Conservation (phyloP, 495 filamentous ascomycete species). For the Xylaria curta region DNA sequence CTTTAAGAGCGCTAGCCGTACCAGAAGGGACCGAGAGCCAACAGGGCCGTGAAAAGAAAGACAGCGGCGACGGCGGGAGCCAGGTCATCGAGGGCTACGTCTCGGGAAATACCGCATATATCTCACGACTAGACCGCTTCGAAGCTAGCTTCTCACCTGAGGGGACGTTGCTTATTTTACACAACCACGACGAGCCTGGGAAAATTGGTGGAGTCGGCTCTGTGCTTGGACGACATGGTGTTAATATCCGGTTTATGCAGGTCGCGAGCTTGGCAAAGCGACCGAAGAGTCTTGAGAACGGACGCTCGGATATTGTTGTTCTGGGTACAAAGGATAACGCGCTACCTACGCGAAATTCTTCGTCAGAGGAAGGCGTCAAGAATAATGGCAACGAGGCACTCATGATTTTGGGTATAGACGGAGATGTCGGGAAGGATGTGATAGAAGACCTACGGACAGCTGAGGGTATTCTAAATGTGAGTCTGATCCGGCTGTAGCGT, state of each 20-base stretch:
- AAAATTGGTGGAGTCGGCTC: constrained; percentile 75
- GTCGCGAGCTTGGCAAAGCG: constrained; percentile 60
- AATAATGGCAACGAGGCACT: constrained; percentile 59
- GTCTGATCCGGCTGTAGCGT: constrained; percentile 58
- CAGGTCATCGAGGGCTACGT: constrained; percentile 73
- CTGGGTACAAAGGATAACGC: constrained; percentile 25
- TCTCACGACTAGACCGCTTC: constrained; percentile 70
- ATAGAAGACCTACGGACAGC: constrained; percentile 58
- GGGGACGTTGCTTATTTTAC: constrained; percentile 68
- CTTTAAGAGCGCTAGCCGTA: constrained; percentile 47
- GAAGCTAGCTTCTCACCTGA: constrained; percentile 66
- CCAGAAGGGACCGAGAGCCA: neutral
- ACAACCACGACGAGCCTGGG: constrained; percentile 74
- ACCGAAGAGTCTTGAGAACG: constrained; percentile 28
- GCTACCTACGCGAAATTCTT: neutral
- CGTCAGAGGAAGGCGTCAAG: constrained; percentile 25
- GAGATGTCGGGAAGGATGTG: constrained; percentile 60
- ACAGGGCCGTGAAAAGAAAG: neutral
- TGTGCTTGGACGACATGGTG: constrained; percentile 63
- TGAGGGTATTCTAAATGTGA: constrained; percentile 69
- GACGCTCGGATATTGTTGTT: constrained; percentile 25
- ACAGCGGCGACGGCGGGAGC: constrained; percentile 29
- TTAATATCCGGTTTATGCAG: constrained; percentile 76
- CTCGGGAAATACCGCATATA: constrained; percentile 62
- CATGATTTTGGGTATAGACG: constrained; percentile 75